Percentiles rank a stretch among this genome's conserved stretches.
phyloP scores from a whole-genome alignment of 805 yeast species.

The Candida tallmaniae region DNA sequence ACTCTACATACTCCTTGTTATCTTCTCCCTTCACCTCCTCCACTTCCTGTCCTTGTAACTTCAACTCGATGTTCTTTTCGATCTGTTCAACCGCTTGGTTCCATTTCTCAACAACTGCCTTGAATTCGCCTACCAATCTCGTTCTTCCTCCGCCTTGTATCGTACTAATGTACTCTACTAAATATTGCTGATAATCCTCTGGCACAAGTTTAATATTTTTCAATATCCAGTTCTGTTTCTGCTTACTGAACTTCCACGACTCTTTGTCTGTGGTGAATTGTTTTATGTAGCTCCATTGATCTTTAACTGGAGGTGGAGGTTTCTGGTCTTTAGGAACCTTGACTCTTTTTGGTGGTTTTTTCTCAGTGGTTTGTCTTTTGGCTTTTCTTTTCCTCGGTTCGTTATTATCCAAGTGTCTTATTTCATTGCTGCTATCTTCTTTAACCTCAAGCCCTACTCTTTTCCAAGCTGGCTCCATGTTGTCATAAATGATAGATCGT shows the following conservation, averaged over 20 bases:
- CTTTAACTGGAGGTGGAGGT: conserved; percentile 70
- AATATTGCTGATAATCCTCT: conserved; percentile 45
- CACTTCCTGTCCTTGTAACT: conserved; percentile 15
- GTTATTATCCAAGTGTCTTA: conserved; percentile 39
- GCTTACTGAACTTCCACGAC: conserved; percentile 81
- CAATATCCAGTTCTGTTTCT: conserved; percentile 81
- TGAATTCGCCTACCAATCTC: conserved; percentile 49
- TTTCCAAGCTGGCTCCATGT: conserved; percentile 71
- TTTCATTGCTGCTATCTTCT: conserved; percentile 35
- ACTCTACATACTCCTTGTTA: conserved; percentile 32
- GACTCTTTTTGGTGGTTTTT: conserved; percentile 64
- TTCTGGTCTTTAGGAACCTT: conserved; percentile 68
- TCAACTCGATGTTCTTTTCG: conserved; percentile 34
- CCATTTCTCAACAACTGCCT: conserved; percentile 50
- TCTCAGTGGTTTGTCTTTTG: conserved; percentile 9
- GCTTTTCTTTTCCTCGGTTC: conserved; percentile 23
- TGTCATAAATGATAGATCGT: background rate
- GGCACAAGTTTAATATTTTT: conserved; percentile 55
- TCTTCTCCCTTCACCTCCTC: conserved; percentile 13
- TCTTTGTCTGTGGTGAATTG: conserved; percentile 52
- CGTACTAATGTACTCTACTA: conserved; percentile 51
- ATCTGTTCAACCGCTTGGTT: conserved; percentile 44
- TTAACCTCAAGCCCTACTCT: conserved; percentile 65
- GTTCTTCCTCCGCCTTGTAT: conserved; percentile 68
- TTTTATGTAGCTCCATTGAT: conserved; percentile 62